Base-by-base conservation (phyloP, 106 monocot species). In the Dendrobium chrysotoxum region DNA sequence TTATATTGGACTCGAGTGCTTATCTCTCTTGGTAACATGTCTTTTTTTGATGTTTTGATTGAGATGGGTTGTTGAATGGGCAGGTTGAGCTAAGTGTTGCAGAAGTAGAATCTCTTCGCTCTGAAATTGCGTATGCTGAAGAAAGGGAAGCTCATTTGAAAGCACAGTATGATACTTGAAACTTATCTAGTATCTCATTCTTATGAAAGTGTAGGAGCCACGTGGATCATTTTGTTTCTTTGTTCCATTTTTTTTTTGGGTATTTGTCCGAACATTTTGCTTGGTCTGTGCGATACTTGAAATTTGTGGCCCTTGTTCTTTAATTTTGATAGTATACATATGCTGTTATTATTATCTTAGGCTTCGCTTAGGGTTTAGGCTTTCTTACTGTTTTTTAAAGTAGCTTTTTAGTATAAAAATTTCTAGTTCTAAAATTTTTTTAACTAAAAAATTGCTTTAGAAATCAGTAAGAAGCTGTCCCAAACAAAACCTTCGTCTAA, bases 101-200 rank as follows among this genome's bases (percentile, higher is more conserved):
- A 80, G 91, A 93, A 81, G 82, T 96, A 42, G 96, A 92, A 81
- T 86, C 96, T 53, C 86, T 96, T 31, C 86, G 88, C 46, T 83
- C 91, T 53, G 93, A 92, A 90, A 92, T 96, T 77, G 83, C 81
- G 65, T 90, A 93, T 75, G 92, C 86, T 55, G 91, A 96, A 79
- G 96, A 96, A 72, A 93, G 90, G 82, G 96, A 92, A 87, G 83
- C 87, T 71, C 87, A 96, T 81, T 72, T 92, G 38, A 91, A 92
- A 86, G 96, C 93, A 50, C 91, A 89, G 96, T 72, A 72, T 40
- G 72, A 72, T 72, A 16, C 40, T 55, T 20, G 13, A 40, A 67
- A 28, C 66, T 38, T 72, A 40, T 40, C 72, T 20, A 3, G 38
- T 28, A 28, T 28, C 1, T 28, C 39, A 72, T 72, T 72, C 11